Conservation (phyloP, 179 eudicot species). For the Pouteria campechiana region DNA sequence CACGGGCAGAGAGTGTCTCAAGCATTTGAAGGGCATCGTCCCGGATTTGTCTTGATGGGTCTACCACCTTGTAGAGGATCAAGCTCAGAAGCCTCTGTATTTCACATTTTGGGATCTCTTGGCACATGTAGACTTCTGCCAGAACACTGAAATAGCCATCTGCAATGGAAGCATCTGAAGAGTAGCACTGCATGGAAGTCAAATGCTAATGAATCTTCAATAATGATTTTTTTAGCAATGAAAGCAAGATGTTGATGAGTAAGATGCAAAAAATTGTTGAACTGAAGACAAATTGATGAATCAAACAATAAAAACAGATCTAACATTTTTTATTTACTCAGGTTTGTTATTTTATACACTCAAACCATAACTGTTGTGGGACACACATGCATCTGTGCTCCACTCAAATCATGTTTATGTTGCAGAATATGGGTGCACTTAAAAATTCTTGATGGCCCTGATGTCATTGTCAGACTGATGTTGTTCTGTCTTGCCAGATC, state of each 20-base stretch:
- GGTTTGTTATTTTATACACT: no score
- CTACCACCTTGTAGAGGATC: slow-evolving; percentile 95
- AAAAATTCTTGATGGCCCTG: no score
- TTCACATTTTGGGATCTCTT: slow-evolving; percentile 98
- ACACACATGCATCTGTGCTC: no score
- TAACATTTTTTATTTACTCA: no score
- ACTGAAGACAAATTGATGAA: background rate
- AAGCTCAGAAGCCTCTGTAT: slow-evolving; percentile 92
- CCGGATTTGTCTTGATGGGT: slow-evolving; percentile 96
- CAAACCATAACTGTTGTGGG: no score
- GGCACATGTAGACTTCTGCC: slow-evolving; percentile 99
- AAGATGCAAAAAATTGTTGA: background rate
- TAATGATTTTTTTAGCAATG: background rate
- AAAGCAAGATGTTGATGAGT: background rate
- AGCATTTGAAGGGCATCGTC: slow-evolving; percentile 99
- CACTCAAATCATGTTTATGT: no score
- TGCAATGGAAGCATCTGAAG: slow-evolving; percentile 94
- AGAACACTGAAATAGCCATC: slow-evolving; percentile 98
- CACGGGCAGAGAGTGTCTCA: slow-evolving; percentile 91
- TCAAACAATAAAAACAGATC: no score
- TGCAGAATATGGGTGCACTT: no score
- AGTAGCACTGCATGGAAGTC: slow-evolving; percentile 63
- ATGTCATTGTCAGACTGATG: no score
- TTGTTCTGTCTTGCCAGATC: no score
- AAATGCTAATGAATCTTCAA: slow-evolving; percentile 4